phyloP scores from a whole-genome alignment of 108 stramenopile genomes.

The Craspedostauros australis region DNA sequence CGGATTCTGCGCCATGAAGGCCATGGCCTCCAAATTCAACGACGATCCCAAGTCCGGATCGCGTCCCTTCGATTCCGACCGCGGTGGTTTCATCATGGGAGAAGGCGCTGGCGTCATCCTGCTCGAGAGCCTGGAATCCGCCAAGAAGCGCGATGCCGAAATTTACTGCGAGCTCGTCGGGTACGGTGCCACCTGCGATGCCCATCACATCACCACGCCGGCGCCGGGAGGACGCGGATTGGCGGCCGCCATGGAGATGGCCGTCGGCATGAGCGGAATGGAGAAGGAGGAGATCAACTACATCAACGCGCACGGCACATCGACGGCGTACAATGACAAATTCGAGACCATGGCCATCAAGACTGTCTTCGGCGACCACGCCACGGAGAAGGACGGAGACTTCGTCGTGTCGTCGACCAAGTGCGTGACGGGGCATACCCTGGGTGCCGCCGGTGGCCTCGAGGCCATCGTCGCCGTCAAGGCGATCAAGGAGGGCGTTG shows the following conservation, averaged over 20 bases:
- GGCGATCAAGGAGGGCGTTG: conserved; percentile 70
- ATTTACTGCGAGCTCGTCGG: conserved; percentile 92
- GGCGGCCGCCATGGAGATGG: conserved; percentile 90
- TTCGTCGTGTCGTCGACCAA: conserved; percentile 91
- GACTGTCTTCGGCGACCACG: conserved; percentile 86
- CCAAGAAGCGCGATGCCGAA: conserved; percentile 87
- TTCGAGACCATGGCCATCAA: conserved; percentile 97
- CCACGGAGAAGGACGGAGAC: conserved; percentile 62
- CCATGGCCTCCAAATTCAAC: conserved; percentile 86
- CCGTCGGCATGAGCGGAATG: conserved; percentile 68
- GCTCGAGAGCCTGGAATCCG: conserved; percentile 88
- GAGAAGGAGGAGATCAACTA: conserved; percentile 81
- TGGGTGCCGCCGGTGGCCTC: conserved; percentile 95
- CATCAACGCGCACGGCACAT: conserved; percentile 96
- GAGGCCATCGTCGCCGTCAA: conserved; percentile 90
- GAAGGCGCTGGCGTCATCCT: conserved; percentile 97
- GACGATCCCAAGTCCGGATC: conserved; percentile 81
- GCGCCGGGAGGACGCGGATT: conserved; percentile 92
- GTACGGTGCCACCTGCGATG: conserved; percentile 95
- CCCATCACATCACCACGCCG: conserved; percentile 97
- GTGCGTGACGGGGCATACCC: conserved; percentile 92
- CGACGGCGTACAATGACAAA: conserved; percentile 96
- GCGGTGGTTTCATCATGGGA: conserved; percentile 98
- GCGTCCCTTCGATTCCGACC: conserved; percentile 90
- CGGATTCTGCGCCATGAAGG: conserved; percentile 93